Evolutionary conservation across 768 basidiomycete species (phyloP).

Genomic region (Tylopilus vinaceipallidus): DNA sequence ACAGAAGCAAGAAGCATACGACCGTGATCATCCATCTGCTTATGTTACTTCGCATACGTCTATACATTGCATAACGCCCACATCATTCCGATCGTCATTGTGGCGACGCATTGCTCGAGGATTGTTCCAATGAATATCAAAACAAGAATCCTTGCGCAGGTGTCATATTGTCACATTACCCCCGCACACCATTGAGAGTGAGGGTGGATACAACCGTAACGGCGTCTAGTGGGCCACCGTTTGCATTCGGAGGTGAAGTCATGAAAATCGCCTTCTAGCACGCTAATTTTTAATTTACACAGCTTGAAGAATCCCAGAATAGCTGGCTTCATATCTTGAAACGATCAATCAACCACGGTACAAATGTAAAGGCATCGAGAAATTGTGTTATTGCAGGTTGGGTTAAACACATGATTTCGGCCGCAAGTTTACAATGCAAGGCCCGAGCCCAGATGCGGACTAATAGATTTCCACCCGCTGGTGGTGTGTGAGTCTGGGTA

Average conservation of each 20-base stretch:
- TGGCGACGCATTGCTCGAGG: too few relatives aligned
- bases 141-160: conserved; percentile 25
- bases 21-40: conserved; percentile 16
- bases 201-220: conserved; percentile 20
- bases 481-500: not conserved
- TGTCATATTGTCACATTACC: conserved; percentile 4
- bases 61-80: conserved; percentile 18
- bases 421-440: too few relatives aligned
- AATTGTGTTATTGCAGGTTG: too few relatives aligned
- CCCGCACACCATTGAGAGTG: too few relatives aligned
- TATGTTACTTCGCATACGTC: conserved; percentile 1
- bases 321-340: not conserved
- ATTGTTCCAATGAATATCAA: conserved; percentile 30
- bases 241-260: not conserved
- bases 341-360: not conserved
- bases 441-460: too few relatives aligned
- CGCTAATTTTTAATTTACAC: not conserved
- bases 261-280: not conserved
- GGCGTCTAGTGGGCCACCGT: conserved; percentile 18
- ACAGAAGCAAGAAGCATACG: conserved; percentile 20
- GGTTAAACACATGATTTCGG: too few relatives aligned
- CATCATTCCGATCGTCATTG: too few relatives aligned
- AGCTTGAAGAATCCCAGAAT: too few relatives aligned
- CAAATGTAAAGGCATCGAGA: not conserved
- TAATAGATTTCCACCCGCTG: too few relatives aligned